Base-by-base conservation (phyloP, 2,329 filamentous ascomycete genomes). In the Cadophora luteo-olivacea region DNA sequence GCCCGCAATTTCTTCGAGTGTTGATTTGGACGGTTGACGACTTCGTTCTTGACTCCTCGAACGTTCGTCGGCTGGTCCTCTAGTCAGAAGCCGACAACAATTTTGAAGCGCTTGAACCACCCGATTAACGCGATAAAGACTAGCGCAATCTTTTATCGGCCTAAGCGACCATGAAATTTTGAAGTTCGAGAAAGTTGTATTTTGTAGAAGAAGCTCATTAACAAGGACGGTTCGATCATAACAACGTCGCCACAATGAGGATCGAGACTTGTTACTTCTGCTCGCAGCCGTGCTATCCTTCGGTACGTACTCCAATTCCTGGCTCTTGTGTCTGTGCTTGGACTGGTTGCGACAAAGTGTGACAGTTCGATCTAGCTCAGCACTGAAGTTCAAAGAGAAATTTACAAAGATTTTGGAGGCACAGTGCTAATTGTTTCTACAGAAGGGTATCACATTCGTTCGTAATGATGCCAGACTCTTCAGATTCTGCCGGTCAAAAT, bases 201-300 rank as follows among this genome's bases (percentile, higher is more conserved):
- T 48, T 58, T n/a, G 63, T 54, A 16, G 32, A 51, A 45, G 22
- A 57, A 32, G 5, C 29, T 22, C 45, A 33, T n/a, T 45, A 32
- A 25, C 52, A 65, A 57, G 25, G 19, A 57, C 24, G 7, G 25
- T 61, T 41, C 33, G 41, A 64, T 16, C 25, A 22, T 33, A 65
- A 32, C 67, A 68, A 69, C 66, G 54, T 63, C 70, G 66, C 68
- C 69, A 74, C 68, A 64, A 77, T 76, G 75, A 84, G 84, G 77
- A 84, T 86, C 77, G 88, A 90, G 80, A 89, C 86, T 67, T 91
- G 89, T 80, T 89, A 91, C 78, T 91, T 92, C 81, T 92, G 90
- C 80, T 90, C 87, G 72, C 85, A 86, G 76, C 90, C 90, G 61
- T 85, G 85, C 78, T 91, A 91, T 79, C 89, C 89, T 55, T 84